phyloP scores from a whole-genome alignment of 2,329 filamentous ascomycete species.

The Calonectria henricotiae region DNA sequence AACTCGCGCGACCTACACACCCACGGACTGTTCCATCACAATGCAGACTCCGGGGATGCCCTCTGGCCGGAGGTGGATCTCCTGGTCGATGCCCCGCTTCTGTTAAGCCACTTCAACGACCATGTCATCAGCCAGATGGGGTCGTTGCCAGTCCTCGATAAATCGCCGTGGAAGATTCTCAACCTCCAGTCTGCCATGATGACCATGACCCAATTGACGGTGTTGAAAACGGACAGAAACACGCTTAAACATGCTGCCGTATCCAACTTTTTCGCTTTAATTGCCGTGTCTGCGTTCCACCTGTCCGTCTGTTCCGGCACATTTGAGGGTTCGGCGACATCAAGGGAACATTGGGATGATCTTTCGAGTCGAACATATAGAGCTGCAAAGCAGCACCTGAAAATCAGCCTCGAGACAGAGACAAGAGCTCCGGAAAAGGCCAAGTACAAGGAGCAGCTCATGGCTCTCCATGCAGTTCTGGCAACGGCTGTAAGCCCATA shows the following conservation, averaged over 20 bases:
- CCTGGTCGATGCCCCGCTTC: conserved; percentile 39
- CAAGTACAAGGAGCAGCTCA: conserved; percentile 47
- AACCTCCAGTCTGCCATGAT: conserved; percentile 46
- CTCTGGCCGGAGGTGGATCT: conserved; percentile 46
- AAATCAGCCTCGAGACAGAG: conserved; percentile 45
- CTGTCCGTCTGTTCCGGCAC: conserved; percentile 39
- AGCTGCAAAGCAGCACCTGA: conserved; percentile 47
- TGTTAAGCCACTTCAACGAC: conserved; percentile 46
- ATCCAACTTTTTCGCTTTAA: conserved; percentile 42
- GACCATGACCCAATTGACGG: conserved; percentile 45
- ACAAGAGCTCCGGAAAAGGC: conserved; percentile 42
- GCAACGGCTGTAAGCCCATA: conserved; percentile 42
- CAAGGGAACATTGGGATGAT: conserved; percentile 37
- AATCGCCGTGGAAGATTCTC: conserved; percentile 45
- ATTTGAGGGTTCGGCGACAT: conserved; percentile 28
- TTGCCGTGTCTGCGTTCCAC: conserved; percentile 45
- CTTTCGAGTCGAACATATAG: conserved; percentile 41
- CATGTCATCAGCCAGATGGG: conserved; percentile 49
- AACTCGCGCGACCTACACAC: conserved; percentile 35
- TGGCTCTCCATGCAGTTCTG: conserved; percentile 45
- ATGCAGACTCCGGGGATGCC: conserved; percentile 11
- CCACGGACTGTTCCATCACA: conserved; percentile 28
- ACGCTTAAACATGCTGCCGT: conserved; percentile 45
- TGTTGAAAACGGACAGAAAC: conserved; percentile 38
- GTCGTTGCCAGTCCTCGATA: conserved; percentile 47